Conservation (phyloP, 257 asterid species). For the Phtheirospermum japonicum region DNA sequence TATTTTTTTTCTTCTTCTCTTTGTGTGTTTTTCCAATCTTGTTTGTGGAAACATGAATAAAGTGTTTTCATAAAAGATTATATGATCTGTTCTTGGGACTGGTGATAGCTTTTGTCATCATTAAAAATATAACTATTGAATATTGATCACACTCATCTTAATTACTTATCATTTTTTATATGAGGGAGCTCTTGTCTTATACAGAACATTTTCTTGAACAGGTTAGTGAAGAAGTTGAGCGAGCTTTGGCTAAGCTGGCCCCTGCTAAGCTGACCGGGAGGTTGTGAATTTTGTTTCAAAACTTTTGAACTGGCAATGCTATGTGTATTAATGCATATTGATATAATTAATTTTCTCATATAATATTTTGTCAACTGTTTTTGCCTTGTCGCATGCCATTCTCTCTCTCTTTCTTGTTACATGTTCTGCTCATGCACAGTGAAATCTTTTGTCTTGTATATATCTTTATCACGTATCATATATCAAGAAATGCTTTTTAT, state of each 20-base stretch:
- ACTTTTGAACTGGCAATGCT: neutral
- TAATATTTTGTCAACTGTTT: constrained; percentile 21
- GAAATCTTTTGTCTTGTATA: constrained; percentile 5
- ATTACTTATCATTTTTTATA: neutral
- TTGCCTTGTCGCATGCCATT: neutral
- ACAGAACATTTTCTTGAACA: constrained; percentile 32
- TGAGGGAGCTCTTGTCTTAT: neutral
- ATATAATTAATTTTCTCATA: neutral
- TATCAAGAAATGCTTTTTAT: neutral
- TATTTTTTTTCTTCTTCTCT: neutral
- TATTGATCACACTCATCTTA: constrained; percentile 1
- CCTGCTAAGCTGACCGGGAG: constrained; percentile 83
- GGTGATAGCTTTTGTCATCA: neutral
- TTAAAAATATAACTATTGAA: neutral
- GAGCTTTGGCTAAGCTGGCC: constrained; percentile 93
- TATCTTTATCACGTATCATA: neutral
- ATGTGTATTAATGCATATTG: neutral
- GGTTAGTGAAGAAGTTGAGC: constrained; percentile 99
- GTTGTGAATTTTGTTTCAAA: constrained; percentile 35
- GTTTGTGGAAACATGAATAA: constrained; percentile 10
- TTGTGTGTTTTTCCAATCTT: neutral
- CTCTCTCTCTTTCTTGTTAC: neutral
- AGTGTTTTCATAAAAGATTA: neutral
- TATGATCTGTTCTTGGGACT: constrained; percentile 11
- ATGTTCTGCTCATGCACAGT: constrained; percentile 1